Conservation (phyloP, 106 monocot species). For the Cymbidium sinense region DNA sequence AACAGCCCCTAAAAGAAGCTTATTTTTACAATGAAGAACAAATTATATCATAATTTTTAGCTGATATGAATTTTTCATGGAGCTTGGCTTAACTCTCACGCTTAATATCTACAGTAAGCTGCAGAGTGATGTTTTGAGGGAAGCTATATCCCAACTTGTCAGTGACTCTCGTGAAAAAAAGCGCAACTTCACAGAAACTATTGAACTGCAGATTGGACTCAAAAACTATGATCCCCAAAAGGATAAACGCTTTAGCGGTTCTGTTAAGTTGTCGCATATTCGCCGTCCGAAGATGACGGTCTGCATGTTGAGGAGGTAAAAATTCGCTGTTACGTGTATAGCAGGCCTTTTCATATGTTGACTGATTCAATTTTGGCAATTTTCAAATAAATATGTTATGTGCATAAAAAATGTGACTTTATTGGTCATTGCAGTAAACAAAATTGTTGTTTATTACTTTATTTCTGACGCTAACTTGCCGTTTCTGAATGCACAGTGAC, state of each 20-base stretch:
- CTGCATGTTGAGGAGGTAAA: constrained; percentile 31
- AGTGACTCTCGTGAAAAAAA: constrained; percentile 14
- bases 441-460: too few relatives aligned
- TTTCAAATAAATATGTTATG: too few relatives aligned
- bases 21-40: too few relatives aligned
- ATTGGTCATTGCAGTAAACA: too few relatives aligned
- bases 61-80: too few relatives aligned
- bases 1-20: too few relatives aligned
- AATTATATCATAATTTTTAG: too few relatives aligned
- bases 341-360: too few relatives aligned
- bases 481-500: not conserved
- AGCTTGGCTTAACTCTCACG: not conserved
- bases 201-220: constrained; percentile 17
- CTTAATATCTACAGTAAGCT: constrained; percentile 28
- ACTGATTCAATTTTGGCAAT: too few relatives aligned
- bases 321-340: not conserved
- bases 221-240: constrained; percentile 38
- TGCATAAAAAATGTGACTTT: too few relatives aligned
- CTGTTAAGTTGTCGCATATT: constrained; percentile 33
- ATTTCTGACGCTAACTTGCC: too few relatives aligned
- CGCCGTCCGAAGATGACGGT: constrained; percentile 26
- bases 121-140: constrained; percentile 34
- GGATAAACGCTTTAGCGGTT: constrained; percentile 41
- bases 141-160: constrained; percentile 20
- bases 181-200: constrained; percentile 12